Evolutionary conservation across 2,329 filamentous ascomycete species (phyloP), one percentile per base, ranked within the genome.

Genomic region (Alternaria metachromatica): DNA sequence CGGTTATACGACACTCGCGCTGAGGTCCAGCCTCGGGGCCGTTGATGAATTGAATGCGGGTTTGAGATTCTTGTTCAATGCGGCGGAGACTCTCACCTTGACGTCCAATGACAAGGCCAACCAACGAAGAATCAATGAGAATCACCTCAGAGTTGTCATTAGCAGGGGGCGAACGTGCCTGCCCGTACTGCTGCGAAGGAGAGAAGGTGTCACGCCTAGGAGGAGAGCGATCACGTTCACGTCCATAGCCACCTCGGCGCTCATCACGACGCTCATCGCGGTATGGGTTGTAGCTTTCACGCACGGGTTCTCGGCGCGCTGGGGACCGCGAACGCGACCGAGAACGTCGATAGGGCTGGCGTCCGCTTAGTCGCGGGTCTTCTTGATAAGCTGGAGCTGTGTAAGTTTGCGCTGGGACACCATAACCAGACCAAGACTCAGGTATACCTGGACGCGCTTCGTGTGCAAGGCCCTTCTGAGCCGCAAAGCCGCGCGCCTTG

Each of bases 91-190:
- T 97, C 82, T 97, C 94, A 70, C 94, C 94, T 76, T 94, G 92
- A 64, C 94, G 89, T 57, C 94, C 94, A 76, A 97, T 97, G 74
- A 97, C 96, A 33, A 97, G 85, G 45, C 94, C 94, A 55, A 97
- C 94, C 51, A 97, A 86, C 72, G 89, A 92, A 21, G 92, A 93
- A 77, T 97, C 93, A 74, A 97, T 93, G 73, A 91, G 88, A 70
- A 97, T 94, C 23, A 90, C 92, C 82, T 97, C 94, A 23, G 88
- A 87, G 73, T 90, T 91, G 69, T 93, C 92, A 71, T 91, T 89
- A 50, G 83, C 84, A 69, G 86, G 81, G 21, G 89, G 88, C 41
- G 89, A 90, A 58, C 89, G 84, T 60, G 73, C 58, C 37, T 90
- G 87, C 81, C 72, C 79, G 69, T 82, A 82, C 58, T 84, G 85